These are phyloP conservation scores for Aschersonia sp. DNA, from an alignment of 2,329 filamentous ascomycete genomes.

Conservation along the genomic window DNA sequence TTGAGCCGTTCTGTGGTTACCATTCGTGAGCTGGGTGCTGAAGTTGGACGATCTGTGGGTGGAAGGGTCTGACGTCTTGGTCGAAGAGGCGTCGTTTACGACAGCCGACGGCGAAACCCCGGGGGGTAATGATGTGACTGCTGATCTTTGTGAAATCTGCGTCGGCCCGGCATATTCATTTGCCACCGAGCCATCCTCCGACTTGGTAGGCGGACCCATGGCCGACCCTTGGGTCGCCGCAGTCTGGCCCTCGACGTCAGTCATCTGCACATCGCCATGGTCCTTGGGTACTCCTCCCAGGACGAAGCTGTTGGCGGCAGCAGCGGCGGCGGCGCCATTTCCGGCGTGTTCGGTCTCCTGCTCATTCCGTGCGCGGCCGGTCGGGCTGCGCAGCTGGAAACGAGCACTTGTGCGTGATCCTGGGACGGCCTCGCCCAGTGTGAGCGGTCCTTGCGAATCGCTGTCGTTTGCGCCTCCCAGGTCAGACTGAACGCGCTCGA, in stretches of 20 bases:
- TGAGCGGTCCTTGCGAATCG: slow-evolving; percentile 40
- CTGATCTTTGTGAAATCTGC: slow-evolving; percentile 51
- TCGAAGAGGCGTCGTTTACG: slow-evolving; percentile 81
- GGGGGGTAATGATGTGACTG: slow-evolving; percentile 39
- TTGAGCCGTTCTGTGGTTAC: slow-evolving; percentile 34
- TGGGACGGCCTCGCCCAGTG: slow-evolving; percentile 51
- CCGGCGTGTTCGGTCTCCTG: slow-evolving; percentile 21
- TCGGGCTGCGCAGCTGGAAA: slow-evolving; percentile 40
- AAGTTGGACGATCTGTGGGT: slow-evolving; percentile 46
- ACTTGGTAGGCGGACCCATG: slow-evolving; percentile 33
- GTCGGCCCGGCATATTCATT: slow-evolving; percentile 31
- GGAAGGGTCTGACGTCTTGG: slow-evolving; percentile 71
- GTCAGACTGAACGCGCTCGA: slow-evolving; percentile 36
- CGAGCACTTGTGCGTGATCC: slow-evolving; percentile 34
- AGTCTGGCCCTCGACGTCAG: slow-evolving; percentile 30
- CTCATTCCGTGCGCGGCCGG: slow-evolving; percentile 30
- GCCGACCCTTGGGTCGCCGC: slow-evolving; percentile 27
- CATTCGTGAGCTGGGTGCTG: slow-evolving; percentile 63
- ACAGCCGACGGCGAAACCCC: slow-evolving; percentile 44
- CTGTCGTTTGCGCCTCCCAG: slow-evolving; percentile 34
- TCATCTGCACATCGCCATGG: slow-evolving; percentile 47
- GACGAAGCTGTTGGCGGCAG: background rate
- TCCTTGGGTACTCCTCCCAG: slow-evolving; percentile 5
- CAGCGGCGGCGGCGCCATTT: slow-evolving; percentile 29
- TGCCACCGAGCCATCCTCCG: slow-evolving; percentile 18